Evolutionary conservation across 108 stramenopile species (phyloP).

Genomic region (Parmales sp.): DNA sequence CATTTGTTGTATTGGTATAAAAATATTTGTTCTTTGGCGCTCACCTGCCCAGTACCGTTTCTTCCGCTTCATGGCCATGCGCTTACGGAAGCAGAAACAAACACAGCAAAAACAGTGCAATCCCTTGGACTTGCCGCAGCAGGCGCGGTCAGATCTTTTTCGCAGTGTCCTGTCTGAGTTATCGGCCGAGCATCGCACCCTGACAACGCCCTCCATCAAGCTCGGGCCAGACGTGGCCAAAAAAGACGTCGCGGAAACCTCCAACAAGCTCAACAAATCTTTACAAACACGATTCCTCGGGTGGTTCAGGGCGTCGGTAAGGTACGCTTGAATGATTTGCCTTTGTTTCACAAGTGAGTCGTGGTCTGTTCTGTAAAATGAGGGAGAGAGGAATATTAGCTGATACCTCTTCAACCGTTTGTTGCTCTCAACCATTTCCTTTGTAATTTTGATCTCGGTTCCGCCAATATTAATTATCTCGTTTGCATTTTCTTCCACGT

Average conservation of each 20-base stretch:
- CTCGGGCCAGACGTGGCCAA: not conserved
- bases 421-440: not conserved
- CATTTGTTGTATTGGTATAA: no score
- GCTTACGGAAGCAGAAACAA: constrained; percentile 6
- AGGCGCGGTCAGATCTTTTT: not conserved
- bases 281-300: not conserved
- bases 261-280: not conserved
- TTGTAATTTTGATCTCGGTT: not conserved
- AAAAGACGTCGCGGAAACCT: not conserved
- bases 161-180: not conserved
- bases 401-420: not conserved
- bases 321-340: not conserved
- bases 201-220: not conserved
- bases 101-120: constrained; percentile 10
- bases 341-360: not conserved
- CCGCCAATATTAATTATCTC: not conserved
- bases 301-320: not conserved
- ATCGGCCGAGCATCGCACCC: not conserved
- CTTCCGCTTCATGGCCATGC: no score
- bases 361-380: not conserved
- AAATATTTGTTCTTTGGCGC: no score
- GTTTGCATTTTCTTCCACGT: not conserved
- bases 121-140: constrained; percentile 2
- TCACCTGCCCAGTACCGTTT: no score
- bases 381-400: not conserved